These are phyloP conservation scores for Ophiostoma sp. DNA, from an alignment of 2,329 filamentous ascomycete genomes.

Conservation along the genomic window DNA sequence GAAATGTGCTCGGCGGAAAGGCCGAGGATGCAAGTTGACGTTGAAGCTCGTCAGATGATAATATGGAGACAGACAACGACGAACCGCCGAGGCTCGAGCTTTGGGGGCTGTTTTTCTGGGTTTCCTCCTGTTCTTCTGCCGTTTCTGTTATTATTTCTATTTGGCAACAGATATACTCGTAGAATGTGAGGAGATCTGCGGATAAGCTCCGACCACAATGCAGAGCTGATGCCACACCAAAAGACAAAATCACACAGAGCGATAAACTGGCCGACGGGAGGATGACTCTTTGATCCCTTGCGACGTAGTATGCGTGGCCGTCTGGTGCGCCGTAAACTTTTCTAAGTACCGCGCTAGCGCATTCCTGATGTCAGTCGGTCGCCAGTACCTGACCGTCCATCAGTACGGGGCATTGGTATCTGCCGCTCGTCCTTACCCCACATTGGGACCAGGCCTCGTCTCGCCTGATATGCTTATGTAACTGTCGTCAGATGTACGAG, in stretches of 20 bases:
- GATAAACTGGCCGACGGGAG: neutral
- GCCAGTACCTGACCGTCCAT: neutral
- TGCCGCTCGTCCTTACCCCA: constrained; percentile 6
- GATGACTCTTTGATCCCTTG: neutral
- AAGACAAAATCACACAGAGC: neutral
- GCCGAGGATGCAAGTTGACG: neutral
- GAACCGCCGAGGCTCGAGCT: neutral
- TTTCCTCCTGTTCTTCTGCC: too few species aligned
- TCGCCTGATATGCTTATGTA: neutral
- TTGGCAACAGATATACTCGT: too few species aligned
- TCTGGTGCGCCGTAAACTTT: constrained; percentile 7
- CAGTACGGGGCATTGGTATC: constrained; percentile 1
- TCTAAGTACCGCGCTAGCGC: neutral
- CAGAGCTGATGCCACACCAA: neutral
- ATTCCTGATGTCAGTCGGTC: neutral
- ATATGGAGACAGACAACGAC: neutral
- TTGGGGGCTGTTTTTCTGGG: too few species aligned
- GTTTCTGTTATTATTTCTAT: too few species aligned
- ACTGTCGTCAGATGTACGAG: neutral
- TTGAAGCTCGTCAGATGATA: neutral
- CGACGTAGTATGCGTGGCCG: neutral
- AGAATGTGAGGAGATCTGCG: too few species aligned
- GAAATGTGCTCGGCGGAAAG: neutral
- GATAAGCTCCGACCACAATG: neutral
- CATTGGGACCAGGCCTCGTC: neutral